These are phyloP conservation scores for Halenospora varia DNA, from an alignment of 495 filamentous ascomycete species.

Conservation along the genomic window DNA sequence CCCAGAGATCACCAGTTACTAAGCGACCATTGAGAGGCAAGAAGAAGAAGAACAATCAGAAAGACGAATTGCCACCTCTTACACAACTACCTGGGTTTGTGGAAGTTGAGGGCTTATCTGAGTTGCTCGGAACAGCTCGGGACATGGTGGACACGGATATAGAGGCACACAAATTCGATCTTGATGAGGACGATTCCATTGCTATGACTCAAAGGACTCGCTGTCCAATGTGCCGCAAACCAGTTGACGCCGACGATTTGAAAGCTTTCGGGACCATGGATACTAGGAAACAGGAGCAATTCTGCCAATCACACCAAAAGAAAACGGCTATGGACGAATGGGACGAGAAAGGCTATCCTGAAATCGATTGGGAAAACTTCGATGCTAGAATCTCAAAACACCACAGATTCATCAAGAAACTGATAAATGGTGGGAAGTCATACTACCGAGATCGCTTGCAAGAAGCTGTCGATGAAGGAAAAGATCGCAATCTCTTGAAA, in stretches of 20 bases:
- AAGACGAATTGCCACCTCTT: neutral
- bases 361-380: constrained; percentile 71
- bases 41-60: neutral
- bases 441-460: constrained; percentile 60
- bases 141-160: neutral
- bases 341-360: constrained; percentile 63
- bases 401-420: constrained; percentile 45
- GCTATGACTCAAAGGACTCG: constrained; percentile 14
- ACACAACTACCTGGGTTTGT: constrained; percentile 1
- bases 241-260: constrained; percentile 48
- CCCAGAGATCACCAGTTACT: neutral
- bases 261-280: constrained; percentile 45
- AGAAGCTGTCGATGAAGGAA: constrained; percentile 52
- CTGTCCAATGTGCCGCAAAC: constrained; percentile 68
- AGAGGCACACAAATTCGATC: neutral
- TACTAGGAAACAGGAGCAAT: constrained; percentile 56
- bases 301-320: constrained; percentile 70
- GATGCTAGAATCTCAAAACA: constrained; percentile 58
- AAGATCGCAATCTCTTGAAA: constrained; percentile 56
- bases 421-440: constrained; percentile 58
- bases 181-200: constrained; percentile 20
- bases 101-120: neutral
- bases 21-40: neutral
- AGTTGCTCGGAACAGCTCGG: neutral
- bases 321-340: constrained; percentile 56